These are phyloP conservation scores for Fusarium redolens DNA, from an alignment of 2,329 filamentous ascomycete genomes.

Conservation along the genomic window DNA sequence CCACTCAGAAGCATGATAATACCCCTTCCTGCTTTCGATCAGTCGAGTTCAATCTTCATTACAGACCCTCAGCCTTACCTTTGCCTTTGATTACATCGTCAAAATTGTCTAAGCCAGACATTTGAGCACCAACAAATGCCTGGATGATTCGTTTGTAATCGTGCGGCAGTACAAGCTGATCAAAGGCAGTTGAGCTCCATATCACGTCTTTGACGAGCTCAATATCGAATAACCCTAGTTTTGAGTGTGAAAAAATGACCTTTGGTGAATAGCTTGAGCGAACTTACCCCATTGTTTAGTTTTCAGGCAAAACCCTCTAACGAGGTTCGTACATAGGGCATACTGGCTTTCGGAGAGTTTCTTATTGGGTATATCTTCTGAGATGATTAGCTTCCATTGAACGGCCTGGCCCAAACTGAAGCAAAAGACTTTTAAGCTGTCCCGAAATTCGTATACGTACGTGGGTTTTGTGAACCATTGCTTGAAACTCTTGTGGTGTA, in stretches of 20 bases:
- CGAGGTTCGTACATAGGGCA: neutral
- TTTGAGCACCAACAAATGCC: conserved; percentile 10
- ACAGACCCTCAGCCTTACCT: neutral
- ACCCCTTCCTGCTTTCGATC: neutral
- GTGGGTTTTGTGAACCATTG: neutral
- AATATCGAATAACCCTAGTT: conserved; percentile 1
- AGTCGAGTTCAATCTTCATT: neutral
- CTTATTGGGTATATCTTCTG: neutral
- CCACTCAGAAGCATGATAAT: conserved; percentile 20
- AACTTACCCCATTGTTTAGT: conserved; percentile 15
- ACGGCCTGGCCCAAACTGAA: accelerated
- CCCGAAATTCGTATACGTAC: neutral
- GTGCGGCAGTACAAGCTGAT: conserved; percentile 9
- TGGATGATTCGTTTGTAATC: conserved; percentile 18
- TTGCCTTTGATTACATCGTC: conserved; percentile 12
- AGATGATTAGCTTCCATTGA: neutral
- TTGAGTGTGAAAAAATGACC: neutral
- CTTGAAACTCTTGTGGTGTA: accelerated
- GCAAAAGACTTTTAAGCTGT: accelerated
- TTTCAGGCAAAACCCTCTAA: conserved; percentile 11
- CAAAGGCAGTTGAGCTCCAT: conserved; percentile 8
- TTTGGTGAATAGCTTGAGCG: no score
- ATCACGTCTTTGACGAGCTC: neutral
- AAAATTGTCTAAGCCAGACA: conserved; percentile 8
- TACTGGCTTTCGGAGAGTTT: neutral